Evolutionary conservation across 495 filamentous ascomycete species (phyloP).

Genomic region (Talaromyces adpressus): DNA sequence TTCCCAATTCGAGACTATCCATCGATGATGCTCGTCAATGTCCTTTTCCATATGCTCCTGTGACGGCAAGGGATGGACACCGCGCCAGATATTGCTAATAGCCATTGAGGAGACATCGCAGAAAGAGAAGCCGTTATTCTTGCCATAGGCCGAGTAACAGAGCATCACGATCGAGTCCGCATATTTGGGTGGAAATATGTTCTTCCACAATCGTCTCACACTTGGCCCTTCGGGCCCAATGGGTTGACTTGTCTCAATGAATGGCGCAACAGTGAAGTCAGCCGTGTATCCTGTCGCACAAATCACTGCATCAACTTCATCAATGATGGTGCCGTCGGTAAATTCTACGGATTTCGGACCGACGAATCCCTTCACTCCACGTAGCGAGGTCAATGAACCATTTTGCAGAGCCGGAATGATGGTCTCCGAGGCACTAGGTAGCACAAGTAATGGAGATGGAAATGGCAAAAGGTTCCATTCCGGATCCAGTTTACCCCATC

Average conservation of each 20-base stretch:
- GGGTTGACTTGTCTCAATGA: slow-evolving; percentile 4
- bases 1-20: slow-evolving; percentile 14
- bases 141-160: slow-evolving; percentile 7
- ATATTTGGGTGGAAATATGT: slow-evolving; percentile 27
- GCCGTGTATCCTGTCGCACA: slow-evolving; percentile 29
- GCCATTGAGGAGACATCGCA: slow-evolving; percentile 26
- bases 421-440: background rate
- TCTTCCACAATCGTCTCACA: slow-evolving; percentile 22
- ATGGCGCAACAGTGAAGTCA: background rate
- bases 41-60: slow-evolving; percentile 19
- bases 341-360: slow-evolving; percentile 19
- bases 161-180: slow-evolving; percentile 21
- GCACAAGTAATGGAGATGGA: background rate
- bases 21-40: slow-evolving; percentile 22
- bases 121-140: slow-evolving; percentile 24
- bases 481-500: slow-evolving; percentile 1
- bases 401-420: background rate
- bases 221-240: background rate
- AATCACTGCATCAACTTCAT: slow-evolving; percentile 28
- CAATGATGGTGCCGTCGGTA: slow-evolving; percentile 23
- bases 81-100: slow-evolving; percentile 23
- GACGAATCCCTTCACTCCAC: slow-evolving; percentile 1
- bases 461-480: slow-evolving; percentile 1
- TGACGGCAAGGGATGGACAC: slow-evolving; percentile 13
- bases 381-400: background rate